A percentile compares a stretch with the other conserved stretches of the same genome.
Evolutionary conservation across 2,329 filamentous ascomycete genomes (phyloP).

Genomic region (Akanthomyces dipterigenus): DNA sequence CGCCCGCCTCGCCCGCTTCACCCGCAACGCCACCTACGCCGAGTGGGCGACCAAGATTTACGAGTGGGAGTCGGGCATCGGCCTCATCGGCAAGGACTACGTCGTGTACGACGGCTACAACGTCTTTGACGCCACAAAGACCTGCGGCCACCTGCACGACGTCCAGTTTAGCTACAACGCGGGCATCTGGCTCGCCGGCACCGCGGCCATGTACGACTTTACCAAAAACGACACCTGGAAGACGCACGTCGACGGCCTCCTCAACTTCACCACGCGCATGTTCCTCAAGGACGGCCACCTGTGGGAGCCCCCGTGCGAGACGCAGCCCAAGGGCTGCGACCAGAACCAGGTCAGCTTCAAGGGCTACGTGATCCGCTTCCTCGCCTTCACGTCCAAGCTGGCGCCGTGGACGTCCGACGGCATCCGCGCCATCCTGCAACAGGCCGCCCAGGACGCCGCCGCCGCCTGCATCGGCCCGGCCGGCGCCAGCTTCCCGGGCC

Average conservation of each 20-base stretch:
- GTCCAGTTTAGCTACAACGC: constrained; percentile 65
- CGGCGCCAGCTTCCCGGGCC: constrained; percentile 39
- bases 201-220: constrained; percentile 55
- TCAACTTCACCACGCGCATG: constrained; percentile 40
- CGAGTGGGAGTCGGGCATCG: constrained; percentile 51
- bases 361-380: constrained; percentile 64
- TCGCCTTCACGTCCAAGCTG: constrained; percentile 49
- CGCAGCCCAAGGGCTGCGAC: constrained; percentile 32
- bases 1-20: constrained; percentile 69
- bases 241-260: constrained; percentile 50
- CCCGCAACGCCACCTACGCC: constrained; percentile 69
- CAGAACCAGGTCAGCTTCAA: constrained; percentile 70
- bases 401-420: constrained; percentile 44
- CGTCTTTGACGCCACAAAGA: constrained; percentile 28
- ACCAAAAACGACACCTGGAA: constrained; percentile 49
- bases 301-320: constrained; percentile 62
- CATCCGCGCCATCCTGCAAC: constrained; percentile 43
- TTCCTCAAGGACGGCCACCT: constrained; percentile 51
- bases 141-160: constrained; percentile 46
- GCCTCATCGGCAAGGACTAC: constrained; percentile 49
- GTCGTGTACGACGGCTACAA: constrained; percentile 46
- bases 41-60: constrained; percentile 69
- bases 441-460: constrained; percentile 47
- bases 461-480: constrained; percentile 43
- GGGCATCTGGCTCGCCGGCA: constrained; percentile 57